Conservation (phyloP, 2,329 filamentous ascomycete genomes). For the Monilinia vaccinii-corymbosi region DNA sequence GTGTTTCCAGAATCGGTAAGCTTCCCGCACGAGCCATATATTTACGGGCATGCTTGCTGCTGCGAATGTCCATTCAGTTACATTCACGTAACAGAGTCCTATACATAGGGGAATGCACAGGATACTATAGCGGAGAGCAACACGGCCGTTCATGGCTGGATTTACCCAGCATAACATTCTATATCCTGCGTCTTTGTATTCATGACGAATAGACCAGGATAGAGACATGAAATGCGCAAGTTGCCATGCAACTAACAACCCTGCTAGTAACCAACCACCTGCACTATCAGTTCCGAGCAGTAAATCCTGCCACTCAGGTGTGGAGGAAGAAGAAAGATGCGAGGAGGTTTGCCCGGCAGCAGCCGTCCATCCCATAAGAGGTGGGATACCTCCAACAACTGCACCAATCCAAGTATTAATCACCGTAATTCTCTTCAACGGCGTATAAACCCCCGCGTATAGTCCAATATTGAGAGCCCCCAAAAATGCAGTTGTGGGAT, state of each 20-base stretch:
- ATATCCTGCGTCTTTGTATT: constrained; percentile 67
- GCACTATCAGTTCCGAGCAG: constrained; percentile 59
- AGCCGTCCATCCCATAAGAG: constrained; percentile 96
- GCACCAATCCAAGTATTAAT: constrained; percentile 95
- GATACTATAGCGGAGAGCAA: constrained; percentile 79
- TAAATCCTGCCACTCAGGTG: constrained; percentile 68
- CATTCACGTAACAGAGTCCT: constrained; percentile 65
- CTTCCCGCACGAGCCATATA: constrained; percentile 72
- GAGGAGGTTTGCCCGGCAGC: constrained; percentile 82
- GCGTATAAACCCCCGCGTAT: constrained; percentile 89
- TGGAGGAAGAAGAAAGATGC: constrained; percentile 49
- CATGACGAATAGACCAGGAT: constrained; percentile 78
- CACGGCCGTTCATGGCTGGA: constrained; percentile 73
- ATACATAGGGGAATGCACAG: constrained; percentile 80
- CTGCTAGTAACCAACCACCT: constrained; percentile 84
- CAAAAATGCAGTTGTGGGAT: constrained; percentile 82
- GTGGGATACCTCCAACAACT: constrained; percentile 85
- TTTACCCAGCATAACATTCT: constrained; percentile 81
- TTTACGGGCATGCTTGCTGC: constrained; percentile 76
- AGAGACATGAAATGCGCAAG: constrained; percentile 97
- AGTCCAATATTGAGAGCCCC: constrained; percentile 78
- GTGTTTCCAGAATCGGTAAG: constrained; percentile 69
- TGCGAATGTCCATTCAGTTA: constrained; percentile 82
- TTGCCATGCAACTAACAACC: constrained; percentile 87
- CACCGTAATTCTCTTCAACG: constrained; percentile 76